A percentile compares a stretch with the other conserved stretches of the same genome.
These are phyloP conservation scores for Penicillium lagena DNA, from an alignment of 495 filamentous ascomycete genomes.

Conservation along the genomic window DNA sequence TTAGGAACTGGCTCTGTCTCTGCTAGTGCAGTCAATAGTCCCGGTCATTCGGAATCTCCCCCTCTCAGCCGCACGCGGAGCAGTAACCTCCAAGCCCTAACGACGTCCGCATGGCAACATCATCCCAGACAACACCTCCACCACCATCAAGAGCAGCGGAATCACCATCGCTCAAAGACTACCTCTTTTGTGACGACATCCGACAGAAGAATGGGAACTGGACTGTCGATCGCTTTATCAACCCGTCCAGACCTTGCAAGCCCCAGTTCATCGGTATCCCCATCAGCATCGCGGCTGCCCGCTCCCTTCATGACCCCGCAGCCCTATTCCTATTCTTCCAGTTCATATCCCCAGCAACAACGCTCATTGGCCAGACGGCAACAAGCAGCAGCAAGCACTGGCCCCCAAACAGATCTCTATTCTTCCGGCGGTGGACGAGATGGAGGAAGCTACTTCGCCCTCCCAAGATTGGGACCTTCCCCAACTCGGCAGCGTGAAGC, in stretches of 20 bases:
- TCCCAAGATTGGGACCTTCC: constrained; percentile 7
- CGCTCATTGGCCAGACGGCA: too few species aligned
- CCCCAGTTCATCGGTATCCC: constrained; percentile 8
- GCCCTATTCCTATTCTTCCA: background rate
- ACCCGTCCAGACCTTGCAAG: constrained; percentile 9
- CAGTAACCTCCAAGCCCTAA: constrained; percentile 1
- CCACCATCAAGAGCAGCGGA: constrained; percentile 3
- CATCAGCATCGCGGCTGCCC: constrained; percentile 4
- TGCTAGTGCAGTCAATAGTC: constrained; percentile 5
- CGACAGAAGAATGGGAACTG: constrained; percentile 1
- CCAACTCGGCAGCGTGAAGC: constrained; percentile 3
- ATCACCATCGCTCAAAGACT: constrained; percentile 33
- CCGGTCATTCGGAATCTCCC: background rate
- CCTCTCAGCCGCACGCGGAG: background rate
- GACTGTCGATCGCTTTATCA: constrained; percentile 14
- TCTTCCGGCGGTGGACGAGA: constrained; percentile 1
- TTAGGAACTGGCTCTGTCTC: constrained; percentile 9
- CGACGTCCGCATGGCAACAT: background rate
- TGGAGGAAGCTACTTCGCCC: constrained; percentile 23
- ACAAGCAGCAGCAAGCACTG: background rate
- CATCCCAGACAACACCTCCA: background rate
- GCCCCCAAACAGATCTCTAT: background rate
- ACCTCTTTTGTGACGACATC: constrained; percentile 21
- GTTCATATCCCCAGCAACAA: too few species aligned
- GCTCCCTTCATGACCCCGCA: constrained; percentile 20